Conservation (phyloP, 306 rosid species). For the Sicyos edulis region DNA sequence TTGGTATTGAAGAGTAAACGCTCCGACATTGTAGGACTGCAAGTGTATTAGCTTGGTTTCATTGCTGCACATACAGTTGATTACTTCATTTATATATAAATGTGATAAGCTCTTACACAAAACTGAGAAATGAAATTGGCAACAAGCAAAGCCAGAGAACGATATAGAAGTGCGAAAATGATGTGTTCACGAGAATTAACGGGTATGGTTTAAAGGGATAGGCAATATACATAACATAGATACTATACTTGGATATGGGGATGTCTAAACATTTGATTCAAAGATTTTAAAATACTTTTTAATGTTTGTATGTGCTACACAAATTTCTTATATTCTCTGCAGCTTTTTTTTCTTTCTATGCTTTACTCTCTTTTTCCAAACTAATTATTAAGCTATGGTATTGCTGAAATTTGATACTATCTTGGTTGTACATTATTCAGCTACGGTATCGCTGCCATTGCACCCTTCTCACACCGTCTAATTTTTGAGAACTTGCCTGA, state of each 20-base stretch:
- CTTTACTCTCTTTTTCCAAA: slow-evolving; percentile 17
- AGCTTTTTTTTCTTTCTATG: neutral
- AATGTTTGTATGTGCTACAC: neutral
- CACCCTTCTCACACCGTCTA: slow-evolving; percentile 95
- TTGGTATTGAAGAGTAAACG: slow-evolving; percentile 33
- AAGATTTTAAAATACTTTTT: neutral
- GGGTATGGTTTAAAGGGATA: neutral
- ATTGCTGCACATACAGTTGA: neutral
- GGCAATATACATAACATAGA: neutral
- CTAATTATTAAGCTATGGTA: slow-evolving; percentile 49
- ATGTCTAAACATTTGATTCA: neutral
- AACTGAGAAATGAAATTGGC: neutral
- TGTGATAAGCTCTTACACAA: neutral
- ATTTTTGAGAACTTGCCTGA: slow-evolving; percentile 78
- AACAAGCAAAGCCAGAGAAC: neutral
- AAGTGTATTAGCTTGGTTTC: neutral
- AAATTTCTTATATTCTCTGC: neutral
- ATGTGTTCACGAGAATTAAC: neutral
- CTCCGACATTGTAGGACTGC: neutral
- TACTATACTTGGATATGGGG: neutral
- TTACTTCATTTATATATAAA: no score
- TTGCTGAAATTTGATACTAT: slow-evolving; percentile 52
- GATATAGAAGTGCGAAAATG: neutral
- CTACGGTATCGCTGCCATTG: slow-evolving; percentile 80
- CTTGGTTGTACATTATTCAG: slow-evolving; percentile 37